These are phyloP conservation scores for Akanthomyces muscarius DNA, from an alignment of 2,329 filamentous ascomycete species.

Conservation along the genomic window DNA sequence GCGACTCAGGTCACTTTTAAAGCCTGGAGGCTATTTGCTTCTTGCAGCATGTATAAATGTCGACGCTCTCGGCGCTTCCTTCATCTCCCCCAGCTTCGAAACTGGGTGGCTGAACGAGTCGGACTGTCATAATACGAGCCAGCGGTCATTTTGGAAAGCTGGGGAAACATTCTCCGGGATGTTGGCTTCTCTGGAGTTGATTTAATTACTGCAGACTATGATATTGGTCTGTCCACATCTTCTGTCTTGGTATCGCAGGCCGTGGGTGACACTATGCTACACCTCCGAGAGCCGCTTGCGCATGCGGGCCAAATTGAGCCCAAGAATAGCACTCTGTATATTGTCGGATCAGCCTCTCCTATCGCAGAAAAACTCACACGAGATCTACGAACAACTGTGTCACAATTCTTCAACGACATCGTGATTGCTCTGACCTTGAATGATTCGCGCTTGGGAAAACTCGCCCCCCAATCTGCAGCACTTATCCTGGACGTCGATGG, in stretches of 20 bases:
- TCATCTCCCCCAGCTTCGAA: neutral
- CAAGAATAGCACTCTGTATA: neutral
- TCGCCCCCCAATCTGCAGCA: neutral
- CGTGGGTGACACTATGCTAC: neutral
- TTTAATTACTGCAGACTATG: neutral
- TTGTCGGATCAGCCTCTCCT: neutral
- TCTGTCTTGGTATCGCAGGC: neutral
- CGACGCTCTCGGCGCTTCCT: neutral
- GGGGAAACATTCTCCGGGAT: neutral
- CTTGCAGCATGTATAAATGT: neutral
- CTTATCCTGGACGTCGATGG: neutral
- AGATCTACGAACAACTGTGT: neutral
- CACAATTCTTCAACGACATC: neutral
- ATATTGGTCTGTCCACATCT: neutral
- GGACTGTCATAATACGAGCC: neutral
- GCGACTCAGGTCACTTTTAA: neutral
- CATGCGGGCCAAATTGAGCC: neutral
- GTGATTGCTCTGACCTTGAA: neutral
- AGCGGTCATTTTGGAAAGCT: neutral
- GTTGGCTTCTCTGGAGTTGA: neutral
- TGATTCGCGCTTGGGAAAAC: neutral
- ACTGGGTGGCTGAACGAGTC: neutral
- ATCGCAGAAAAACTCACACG: neutral
- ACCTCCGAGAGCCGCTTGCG: neutral
- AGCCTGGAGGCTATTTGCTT: neutral